Percentiles rank a stretch among this genome's conserved stretches.
Conservation (phyloP, 2,329 filamentous ascomycete genomes). For the Talaromyces sp. region DNA sequence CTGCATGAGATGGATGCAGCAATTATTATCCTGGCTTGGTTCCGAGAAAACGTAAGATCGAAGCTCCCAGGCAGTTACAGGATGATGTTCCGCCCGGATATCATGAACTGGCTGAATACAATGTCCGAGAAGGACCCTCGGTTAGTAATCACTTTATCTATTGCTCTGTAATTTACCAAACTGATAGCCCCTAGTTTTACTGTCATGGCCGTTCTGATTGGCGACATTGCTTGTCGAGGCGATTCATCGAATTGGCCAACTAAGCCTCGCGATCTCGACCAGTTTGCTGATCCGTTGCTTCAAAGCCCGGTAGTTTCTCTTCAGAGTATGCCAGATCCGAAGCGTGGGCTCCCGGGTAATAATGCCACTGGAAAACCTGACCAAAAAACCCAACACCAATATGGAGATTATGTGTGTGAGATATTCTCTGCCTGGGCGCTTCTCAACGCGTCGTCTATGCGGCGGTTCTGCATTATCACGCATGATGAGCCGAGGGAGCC, state of each 20-base stretch:
- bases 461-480: conserved; percentile 27
- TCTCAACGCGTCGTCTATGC: conserved; percentile 24
- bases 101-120: conserved; percentile 28
- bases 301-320: conserved; percentile 26
- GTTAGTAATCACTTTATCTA: neutral
- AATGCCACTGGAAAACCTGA: conserved; percentile 16
- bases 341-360: conserved; percentile 23
- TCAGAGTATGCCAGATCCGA: conserved; percentile 18
- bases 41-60: conserved; percentile 16
- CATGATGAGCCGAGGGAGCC: conserved; percentile 15
- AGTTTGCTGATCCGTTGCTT: conserved; percentile 16
- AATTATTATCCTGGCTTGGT: conserved; percentile 32
- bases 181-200: conserved; percentile 15
- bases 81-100: conserved; percentile 32
- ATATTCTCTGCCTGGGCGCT: conserved; percentile 34
- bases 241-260: conserved; percentile 4
- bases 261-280: conserved; percentile 16
- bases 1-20: conserved; percentile 22
- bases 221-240: conserved; percentile 18
- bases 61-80: conserved; percentile 29
- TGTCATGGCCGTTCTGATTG: conserved; percentile 23
- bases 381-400: conserved; percentile 17
- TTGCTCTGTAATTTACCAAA: neutral
- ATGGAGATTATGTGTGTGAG: conserved; percentile 31
- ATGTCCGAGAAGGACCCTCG: conserved; percentile 15